Evolutionary conservation across 257 asterid genomes (phyloP), one percentile per base, ranked within the genome.

Genomic region (Solanum infundibuliforme): DNA sequence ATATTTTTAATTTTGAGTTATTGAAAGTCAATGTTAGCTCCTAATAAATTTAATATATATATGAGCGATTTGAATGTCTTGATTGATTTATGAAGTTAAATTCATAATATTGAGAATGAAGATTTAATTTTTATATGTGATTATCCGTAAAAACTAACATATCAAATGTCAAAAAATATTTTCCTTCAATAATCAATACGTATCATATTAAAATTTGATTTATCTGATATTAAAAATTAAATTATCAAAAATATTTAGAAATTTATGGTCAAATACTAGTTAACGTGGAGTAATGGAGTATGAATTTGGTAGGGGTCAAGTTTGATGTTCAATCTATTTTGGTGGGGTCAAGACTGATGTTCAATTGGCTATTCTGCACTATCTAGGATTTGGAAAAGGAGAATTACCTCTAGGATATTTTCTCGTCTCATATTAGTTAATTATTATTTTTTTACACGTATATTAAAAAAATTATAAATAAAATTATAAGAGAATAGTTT

Each of bases 181-280:
- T 62, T 23, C 27, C 5, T 21, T 60, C 13, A 60, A 4, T 23
- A 23, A 9, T 23, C 0, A 62, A 8, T 23, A 60, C 12, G 1
- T 9, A 60, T 1, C 6, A 9, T 23, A 62, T 4, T 23, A 4
- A 62, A 62, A 23, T 62, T 62, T 62, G 0, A 62, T 23, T 62
- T 62, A 62, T 52, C 0, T 0, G 1, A 16, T 52, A 52, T 1
- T 52, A 16, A 52, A 48, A 52, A 52, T 2, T 16, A 16, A 52
- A 0, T 2, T 5, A 2, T 52, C 0, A 52, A 52, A 16, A 52
- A 2, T 52, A 52, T 5, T 16, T 52, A 52, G 0, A 52, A 52
- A 52, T 52, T 52, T 5, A 16, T 16, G 4, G 1, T 2, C 9
- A 52, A 16, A 1, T 0, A 1, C 4, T 16, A 52, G 21, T 5